phyloP scores from a whole-genome alignment of 2,329 filamentous ascomycete genomes.

The Didymellaceae sp. region DNA sequence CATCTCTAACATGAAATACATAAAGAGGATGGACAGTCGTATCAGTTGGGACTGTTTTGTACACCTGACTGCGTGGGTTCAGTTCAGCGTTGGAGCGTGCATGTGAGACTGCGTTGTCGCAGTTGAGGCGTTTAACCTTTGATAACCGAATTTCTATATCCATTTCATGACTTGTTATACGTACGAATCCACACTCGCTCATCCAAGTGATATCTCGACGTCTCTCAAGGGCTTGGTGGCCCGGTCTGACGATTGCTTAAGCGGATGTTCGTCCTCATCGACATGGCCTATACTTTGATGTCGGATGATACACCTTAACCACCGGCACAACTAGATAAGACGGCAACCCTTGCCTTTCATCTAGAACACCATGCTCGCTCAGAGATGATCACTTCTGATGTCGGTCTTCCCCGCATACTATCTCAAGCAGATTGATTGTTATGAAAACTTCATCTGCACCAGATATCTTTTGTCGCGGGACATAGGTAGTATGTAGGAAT shows the following conservation, averaged over 20 bases:
- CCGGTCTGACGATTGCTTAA: not conserved
- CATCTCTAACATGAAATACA: conserved; percentile 5
- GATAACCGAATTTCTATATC: conserved; percentile 4
- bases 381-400: not conserved
- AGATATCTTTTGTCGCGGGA: conserved; percentile 1
- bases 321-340: conserved; percentile 7
- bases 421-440: conserved; percentile 1
- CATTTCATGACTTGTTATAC: conserved; percentile 1
- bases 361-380: not conserved
- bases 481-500: not conserved
- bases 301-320: conserved; percentile 12
- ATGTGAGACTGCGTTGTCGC: conserved; percentile 12
- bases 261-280: not conserved
- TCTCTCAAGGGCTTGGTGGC: not conserved
- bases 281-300: not conserved
- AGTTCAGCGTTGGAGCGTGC: conserved; percentile 9
- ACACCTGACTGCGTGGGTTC: conserved; percentile 8
- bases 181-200: not conserved
- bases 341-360: not conserved
- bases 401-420: conserved; percentile 14
- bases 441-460: conserved; percentile 18
- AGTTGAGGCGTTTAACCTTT: conserved; percentile 12
- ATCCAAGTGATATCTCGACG: not conserved
- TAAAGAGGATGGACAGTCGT: not conserved
- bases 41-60: conserved; percentile 5